Evolutionary conservation across 768 basidiomycete genomes (phyloP), one percentile per base, ranked within the genome.

Genomic region (Pilatotrama ljubarskyi): DNA sequence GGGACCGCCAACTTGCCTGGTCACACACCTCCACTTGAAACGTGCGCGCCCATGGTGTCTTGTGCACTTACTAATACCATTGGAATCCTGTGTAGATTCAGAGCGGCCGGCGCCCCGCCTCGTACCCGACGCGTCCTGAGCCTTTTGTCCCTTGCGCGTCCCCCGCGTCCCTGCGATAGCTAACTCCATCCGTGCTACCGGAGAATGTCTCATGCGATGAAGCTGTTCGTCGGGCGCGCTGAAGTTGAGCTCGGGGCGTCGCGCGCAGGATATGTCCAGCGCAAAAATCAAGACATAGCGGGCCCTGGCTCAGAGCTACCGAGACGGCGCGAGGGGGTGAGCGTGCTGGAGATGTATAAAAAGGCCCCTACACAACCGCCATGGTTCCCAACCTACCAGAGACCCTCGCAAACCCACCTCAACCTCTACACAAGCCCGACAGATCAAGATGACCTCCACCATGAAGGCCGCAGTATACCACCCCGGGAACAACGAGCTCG

Each of bases 401-500:
- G 10, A 32, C 11, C 42, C 42, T 22, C 42, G 11, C 15, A 18
- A 43, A 22, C 42, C 22, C 2, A 43, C 18, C 18, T 5, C 17
- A 5, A n/a, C n/a, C n/a, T n/a, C 7, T 10, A n/a, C 40, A 42
- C 38, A 18, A 46, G 9, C 9, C 44, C 1, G 13, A n/a, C 44
- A 46, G 4, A 46, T 20, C 20, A 49, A 18, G 5, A 53, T 49
- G 51, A 1, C 1, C 3, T 40, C 59, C 8, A 61, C 61, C 20
- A 62, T 62, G 61, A 43, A 38, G 17, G 61, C 40, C 9, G 61
- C 55, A 20, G 37, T 58, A 15, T 56, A 40, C n/a, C 24, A 53
- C 6, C 92, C 56, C 20, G 61, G 61, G 1, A n/a, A 62, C 37
- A 58, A 53, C 46, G 20, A 80, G 61, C 20, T 79, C 77, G 26